Evolutionary conservation across 495 filamentous ascomycete species (phyloP).

Genomic region (Evansstolkia leycettana): DNA sequence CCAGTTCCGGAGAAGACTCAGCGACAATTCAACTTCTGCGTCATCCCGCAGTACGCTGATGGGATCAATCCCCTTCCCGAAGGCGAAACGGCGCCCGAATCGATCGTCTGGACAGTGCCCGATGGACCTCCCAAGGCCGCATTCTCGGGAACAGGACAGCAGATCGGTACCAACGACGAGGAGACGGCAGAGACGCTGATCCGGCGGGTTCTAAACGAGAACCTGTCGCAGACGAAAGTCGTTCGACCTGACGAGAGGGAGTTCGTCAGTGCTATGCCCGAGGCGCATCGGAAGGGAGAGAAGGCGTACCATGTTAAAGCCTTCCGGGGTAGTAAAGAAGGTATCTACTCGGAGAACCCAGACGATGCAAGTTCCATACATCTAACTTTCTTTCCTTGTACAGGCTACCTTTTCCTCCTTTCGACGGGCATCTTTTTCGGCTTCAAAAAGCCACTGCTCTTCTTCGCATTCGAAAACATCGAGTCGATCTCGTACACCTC

Average conservation of each 20-base stretch:
- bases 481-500: constrained; percentile 78
- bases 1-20: constrained; percentile 86
- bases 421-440: constrained; percentile 79
- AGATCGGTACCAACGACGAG: constrained; percentile 30
- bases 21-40: constrained; percentile 77
- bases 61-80: constrained; percentile 35
- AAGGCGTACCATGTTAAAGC: constrained; percentile 87
- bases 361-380: background rate
- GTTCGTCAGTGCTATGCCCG: constrained; percentile 64
- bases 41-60: constrained; percentile 56
- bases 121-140: constrained; percentile 55
- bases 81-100: constrained; percentile 38
- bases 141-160: constrained; percentile 25
- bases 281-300: constrained; percentile 80
- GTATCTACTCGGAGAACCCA: constrained; percentile 18
- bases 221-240: constrained; percentile 45
- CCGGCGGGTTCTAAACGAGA: constrained; percentile 49
- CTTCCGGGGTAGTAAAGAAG: constrained; percentile 87
- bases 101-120: constrained; percentile 74
- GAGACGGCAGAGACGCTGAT: constrained; percentile 54
- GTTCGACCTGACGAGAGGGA: constrained; percentile 57
- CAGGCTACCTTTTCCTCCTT: constrained; percentile 82
- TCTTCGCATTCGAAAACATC: constrained; percentile 69
- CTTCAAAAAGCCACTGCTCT: constrained; percentile 89
- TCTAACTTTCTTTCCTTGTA: constrained; percentile 2